Evolutionary conservation across 371 early-diverging fungal genomes (phyloP).

Genomic region (Massospora cicadina): DNA sequence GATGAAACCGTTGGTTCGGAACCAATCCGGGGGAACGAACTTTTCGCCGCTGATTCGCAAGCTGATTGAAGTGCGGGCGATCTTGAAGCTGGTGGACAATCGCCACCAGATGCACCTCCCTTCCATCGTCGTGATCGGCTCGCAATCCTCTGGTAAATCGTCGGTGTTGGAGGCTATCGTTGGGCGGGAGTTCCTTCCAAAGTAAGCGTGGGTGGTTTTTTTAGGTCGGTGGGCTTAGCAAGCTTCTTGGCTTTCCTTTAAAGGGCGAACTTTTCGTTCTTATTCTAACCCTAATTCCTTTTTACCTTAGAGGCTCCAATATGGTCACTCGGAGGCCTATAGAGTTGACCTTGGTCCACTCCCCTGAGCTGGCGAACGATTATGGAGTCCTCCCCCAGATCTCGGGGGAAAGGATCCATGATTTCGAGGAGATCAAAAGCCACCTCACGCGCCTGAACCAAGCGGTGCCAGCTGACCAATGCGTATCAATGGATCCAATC

Average conservation of each 20-base stretch:
- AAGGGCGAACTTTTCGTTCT: too few relatives aligned
- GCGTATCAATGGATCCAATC: conserved; percentile 85
- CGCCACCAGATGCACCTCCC: conserved; percentile 70
- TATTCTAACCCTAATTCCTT: too few relatives aligned
- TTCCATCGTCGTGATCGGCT: conserved; percentile 94
- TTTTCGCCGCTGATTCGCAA: conserved; percentile 82
- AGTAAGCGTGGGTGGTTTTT: conserved; percentile 56
- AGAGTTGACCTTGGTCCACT: conserved; percentile 89
- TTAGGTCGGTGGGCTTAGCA: too few relatives aligned
- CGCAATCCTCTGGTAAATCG: conserved; percentile 96
- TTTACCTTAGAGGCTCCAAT: conserved; percentile 58
- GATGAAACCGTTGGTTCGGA: conserved; percentile 12
- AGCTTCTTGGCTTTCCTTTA: too few relatives aligned
- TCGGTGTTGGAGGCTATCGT: conserved; percentile 98
- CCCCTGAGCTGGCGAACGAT: conserved; percentile 65
- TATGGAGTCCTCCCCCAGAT: conserved; percentile 91
- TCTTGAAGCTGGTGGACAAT: conserved; percentile 65
- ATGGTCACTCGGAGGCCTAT: conserved; percentile 99
- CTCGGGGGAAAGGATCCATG: conserved; percentile 68
- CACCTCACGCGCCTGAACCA: conserved; percentile 80
- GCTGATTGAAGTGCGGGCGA: conserved; percentile 82
- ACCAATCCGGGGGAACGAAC: conserved; percentile 14
- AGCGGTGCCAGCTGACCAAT: conserved; percentile 82
- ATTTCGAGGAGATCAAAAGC: conserved; percentile 74
- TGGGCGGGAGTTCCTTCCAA: conserved; percentile 95